These are phyloP conservation scores for Chlorophyllum brunneum DNA, from an alignment of 768 basidiomycete genomes.

Conservation along the genomic window DNA sequence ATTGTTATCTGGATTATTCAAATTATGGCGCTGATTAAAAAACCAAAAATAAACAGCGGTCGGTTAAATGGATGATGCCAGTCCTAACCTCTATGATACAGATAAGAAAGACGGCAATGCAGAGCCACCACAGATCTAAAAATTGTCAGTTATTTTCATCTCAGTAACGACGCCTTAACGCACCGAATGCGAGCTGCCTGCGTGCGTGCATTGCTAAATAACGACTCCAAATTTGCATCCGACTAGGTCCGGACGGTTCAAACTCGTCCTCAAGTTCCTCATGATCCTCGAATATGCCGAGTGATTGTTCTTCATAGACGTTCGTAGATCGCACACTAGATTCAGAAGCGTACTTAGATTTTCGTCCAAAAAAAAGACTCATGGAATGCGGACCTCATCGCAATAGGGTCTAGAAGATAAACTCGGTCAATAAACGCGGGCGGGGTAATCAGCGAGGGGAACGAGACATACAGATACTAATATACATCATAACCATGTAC, in stretches of 20 bases:
- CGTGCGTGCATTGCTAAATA: constrained; percentile 82
- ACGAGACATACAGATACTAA: constrained; percentile 64
- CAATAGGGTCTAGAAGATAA: constrained; percentile 58
- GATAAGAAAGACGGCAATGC: constrained; percentile 76
- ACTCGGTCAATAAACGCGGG: background rate
- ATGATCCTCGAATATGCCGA: constrained; percentile 67
- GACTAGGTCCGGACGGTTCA: constrained; percentile 33
- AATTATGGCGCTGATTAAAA: constrained; percentile 46
- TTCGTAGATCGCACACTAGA: constrained; percentile 85
- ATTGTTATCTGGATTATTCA: constrained; percentile 49
- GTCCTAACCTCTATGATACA: constrained; percentile 86
- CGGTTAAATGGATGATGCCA: background rate
- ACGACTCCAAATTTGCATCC: constrained; percentile 67
- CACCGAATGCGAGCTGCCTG: constrained; percentile 88
- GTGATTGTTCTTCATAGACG: constrained; percentile 90
- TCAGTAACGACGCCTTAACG: constrained; percentile 16
- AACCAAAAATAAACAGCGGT: background rate
- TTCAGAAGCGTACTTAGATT: background rate
- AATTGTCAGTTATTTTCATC: background rate
- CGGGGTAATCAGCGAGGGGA: constrained; percentile 5
- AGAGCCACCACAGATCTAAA: constrained; percentile 96
- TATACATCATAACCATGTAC: constrained; percentile 93
- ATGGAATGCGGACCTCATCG: constrained; percentile 55
- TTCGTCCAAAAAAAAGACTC: background rate
- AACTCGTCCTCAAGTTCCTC: constrained; percentile 47